Percentiles rank a stretch among this genome's conserved stretches.
These are phyloP conservation scores for Podila epigama DNA, from an alignment of 192 early-diverging fungal species.

Conservation along the genomic window DNA sequence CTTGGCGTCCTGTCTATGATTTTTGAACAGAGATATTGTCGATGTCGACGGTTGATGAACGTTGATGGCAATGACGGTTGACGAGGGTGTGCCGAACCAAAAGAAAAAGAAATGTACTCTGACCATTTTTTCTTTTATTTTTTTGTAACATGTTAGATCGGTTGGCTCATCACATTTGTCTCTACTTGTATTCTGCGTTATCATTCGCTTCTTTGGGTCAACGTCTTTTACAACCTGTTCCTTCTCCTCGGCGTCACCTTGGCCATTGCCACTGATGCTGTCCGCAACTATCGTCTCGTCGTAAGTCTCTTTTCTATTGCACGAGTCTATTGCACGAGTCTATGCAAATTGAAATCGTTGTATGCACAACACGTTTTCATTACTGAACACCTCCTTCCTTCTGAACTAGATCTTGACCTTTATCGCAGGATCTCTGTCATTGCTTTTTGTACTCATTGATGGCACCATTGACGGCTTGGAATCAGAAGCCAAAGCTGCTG, in stretches of 20 bases:
- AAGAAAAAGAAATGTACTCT: background rate
- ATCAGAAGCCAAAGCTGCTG: conserved; percentile 23
- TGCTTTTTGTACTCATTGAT: conserved; percentile 10
- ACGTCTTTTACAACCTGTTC: conserved; percentile 53
- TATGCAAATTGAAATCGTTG: too few relatives aligned
- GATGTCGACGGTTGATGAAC: background rate
- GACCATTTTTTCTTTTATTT: background rate
- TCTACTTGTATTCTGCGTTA: conserved; percentile 24
- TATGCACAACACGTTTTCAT: too few relatives aligned
- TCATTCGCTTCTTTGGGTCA: conserved; percentile 43
- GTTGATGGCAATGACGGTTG: background rate
- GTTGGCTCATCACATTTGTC: conserved; percentile 57
- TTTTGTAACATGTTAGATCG: conserved; percentile 32
- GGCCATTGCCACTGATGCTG: conserved; percentile 29
- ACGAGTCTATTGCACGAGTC: background rate
- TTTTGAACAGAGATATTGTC: too few relatives aligned
- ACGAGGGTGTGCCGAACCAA: background rate
- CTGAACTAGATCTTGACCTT: conserved; percentile 37
- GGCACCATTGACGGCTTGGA: background rate
- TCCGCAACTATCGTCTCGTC: conserved; percentile 43
- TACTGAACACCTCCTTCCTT: conserved; percentile 3
- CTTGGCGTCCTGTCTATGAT: too few relatives aligned
- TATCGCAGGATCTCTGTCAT: conserved; percentile 16
- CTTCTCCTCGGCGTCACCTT: conserved; percentile 34
- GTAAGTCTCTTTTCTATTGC: conserved; percentile 15